Evolutionary conservation across 73 alveolate species (phyloP).

Genomic region (Stentor roeselii): DNA sequence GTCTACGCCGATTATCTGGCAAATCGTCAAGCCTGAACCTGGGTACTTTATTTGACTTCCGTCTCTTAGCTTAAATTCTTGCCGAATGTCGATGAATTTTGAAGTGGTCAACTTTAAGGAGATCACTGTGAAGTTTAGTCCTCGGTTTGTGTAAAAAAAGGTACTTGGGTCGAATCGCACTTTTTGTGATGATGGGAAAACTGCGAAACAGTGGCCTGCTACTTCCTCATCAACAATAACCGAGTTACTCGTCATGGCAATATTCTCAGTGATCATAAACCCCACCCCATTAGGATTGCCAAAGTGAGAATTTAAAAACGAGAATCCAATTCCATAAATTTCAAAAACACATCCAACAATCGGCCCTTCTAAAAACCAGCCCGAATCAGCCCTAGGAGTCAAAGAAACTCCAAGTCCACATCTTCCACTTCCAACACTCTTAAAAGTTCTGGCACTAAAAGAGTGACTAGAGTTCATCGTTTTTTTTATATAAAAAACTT

Average conservation of each 20-base stretch:
- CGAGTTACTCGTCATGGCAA: constrained; percentile 18
- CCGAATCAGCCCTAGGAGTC: too few relatives aligned
- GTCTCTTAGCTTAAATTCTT: not conserved
- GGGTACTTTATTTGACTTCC: not conserved
- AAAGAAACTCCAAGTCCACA: too few relatives aligned
- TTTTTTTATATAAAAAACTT: too few relatives aligned
- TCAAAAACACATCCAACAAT: too few relatives aligned
- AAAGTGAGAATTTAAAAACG: not conserved
- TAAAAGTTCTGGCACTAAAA: too few relatives aligned
- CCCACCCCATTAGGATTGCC: constrained; percentile 20
- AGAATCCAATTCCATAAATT: constrained; percentile 23
- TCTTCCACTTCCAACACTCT: too few relatives aligned
- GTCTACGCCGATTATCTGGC: not conserved
- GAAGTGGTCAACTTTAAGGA: not conserved
- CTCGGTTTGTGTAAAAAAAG: constrained; percentile 21
- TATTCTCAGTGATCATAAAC: not conserved
- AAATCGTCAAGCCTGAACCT: not conserved
- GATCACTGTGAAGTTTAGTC: constrained; percentile 27
- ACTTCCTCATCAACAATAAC: constrained; percentile 9
- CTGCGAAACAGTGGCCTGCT: constrained; percentile 10
- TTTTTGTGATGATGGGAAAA: not conserved
- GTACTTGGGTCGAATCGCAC: not conserved
- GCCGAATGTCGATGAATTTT: constrained; percentile 6
- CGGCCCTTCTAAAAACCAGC: too few relatives aligned
- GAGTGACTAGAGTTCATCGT: too few relatives aligned